Base-by-base conservation (phyloP, 1,139 yeast genomes). In the Pichia sorboxylosa region DNA sequence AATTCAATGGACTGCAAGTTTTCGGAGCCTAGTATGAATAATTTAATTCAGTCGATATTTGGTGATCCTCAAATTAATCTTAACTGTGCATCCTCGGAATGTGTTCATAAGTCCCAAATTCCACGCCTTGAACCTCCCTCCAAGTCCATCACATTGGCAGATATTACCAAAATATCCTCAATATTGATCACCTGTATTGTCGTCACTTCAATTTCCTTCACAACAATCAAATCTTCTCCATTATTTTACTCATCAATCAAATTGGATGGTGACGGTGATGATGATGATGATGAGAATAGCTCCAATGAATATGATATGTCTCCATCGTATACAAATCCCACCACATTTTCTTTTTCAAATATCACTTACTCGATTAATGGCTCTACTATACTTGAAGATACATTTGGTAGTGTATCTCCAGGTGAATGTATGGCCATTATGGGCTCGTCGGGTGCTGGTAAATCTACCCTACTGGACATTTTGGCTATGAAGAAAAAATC, bases 371-470 rank as follows among this genome's bases (percentile, higher is more conserved):
- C 62, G 1, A 78, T 83, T 5, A 59, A 61, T 23, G 77, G 71
- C 0, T 64, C 61, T 33, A 49, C 51, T 6, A 75, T 90, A 6
- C 63, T 90, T 42, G 64, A 68, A 16, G 63, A 66, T 24, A 66
- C 81, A 1, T 75, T 71, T 47, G 98, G 98, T 7, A 46, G 72
- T 13, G 94, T 79, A 3, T 70, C 71, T 33, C 94, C 96, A 2
- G 79, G 95, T 26, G 87, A 87, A 52, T 80, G 94, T 42, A 54
- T 87, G 52, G 97, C 98, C 0, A 85, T 90, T 24, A 83, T 90
- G 94, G 98, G 98, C 27, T 96, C 96, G 3, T 85, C 96, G 0
- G 98, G 98, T 32, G 97, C 97, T 9, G 98, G 98, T 37, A 90
- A 90, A 52, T 87, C 98, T 0, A 90, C 98, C 0, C 58, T 90